Conservation (phyloP, 2,329 filamentous ascomycete genomes). For the Clonostachys rosea region DNA sequence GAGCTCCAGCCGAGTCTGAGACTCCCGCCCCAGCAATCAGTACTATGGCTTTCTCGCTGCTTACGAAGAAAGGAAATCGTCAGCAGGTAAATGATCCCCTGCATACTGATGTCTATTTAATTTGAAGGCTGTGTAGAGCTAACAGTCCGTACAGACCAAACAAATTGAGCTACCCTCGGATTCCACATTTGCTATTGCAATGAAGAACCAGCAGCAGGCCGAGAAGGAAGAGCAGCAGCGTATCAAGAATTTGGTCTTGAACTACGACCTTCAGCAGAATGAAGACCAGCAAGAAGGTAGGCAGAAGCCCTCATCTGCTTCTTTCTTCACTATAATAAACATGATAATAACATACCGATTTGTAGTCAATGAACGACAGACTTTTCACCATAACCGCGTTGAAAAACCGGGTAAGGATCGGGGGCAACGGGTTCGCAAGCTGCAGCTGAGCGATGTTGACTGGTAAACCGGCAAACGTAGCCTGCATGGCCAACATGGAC, state of each 20-base stretch:
- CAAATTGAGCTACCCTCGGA: constrained; percentile 87
- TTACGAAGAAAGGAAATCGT: constrained; percentile 94
- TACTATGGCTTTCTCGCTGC: constrained; percentile 94
- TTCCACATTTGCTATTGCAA: constrained; percentile 90
- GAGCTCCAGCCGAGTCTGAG: constrained; percentile 13
- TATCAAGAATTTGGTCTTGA: constrained; percentile 96
- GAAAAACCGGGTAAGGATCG: constrained; percentile 58
- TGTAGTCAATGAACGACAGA: constrained; percentile 44
- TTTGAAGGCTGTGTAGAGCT: not conserved
- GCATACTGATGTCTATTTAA: not conserved
- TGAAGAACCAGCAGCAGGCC: constrained; percentile 93
- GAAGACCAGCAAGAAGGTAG: constrained; percentile 75
- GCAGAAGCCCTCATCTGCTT: constrained; percentile 27
- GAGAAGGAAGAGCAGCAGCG: constrained; percentile 95
- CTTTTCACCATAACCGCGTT: constrained; percentile 47
- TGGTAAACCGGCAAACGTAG: constrained; percentile 52
- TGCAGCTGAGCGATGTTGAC: constrained; percentile 95
- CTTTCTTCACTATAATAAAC: constrained; percentile 29
- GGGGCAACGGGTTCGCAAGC: constrained; percentile 78
- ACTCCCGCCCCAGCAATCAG: constrained; percentile 11
- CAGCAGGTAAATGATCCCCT: constrained; percentile 62
- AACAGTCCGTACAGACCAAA: constrained; percentile 57
- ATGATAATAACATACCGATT: constrained; percentile 25
- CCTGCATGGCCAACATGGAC: no score
- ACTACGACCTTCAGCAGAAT: constrained; percentile 86